These are phyloP conservation scores for Candida easanensis DNA, from an alignment of 805 yeast species.

Conservation along the genomic window DNA sequence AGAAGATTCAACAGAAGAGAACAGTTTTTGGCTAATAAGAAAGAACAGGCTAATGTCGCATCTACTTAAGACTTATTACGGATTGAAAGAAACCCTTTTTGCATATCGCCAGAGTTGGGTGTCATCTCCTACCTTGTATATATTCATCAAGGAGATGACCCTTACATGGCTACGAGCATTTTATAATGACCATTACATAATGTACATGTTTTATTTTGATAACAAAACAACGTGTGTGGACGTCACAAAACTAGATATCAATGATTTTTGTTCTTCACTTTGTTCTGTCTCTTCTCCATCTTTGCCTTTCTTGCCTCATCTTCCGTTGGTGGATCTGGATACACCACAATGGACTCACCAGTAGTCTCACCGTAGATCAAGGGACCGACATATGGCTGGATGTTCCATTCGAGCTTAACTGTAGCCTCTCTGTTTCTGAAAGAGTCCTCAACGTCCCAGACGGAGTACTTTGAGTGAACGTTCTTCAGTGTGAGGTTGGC, in stretches of 20 bases:
- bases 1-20: slow-evolving; percentile 8
- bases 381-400: slow-evolving; percentile 89
- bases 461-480: slow-evolving; percentile 70
- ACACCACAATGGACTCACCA: slow-evolving; percentile 24
- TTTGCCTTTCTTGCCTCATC: slow-evolving; percentile 12
- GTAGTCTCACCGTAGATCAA: slow-evolving; percentile 61
- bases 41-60: neutral
- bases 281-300: slow-evolving; percentile 12
- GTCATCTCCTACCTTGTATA: neutral
- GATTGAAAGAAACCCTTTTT: neutral
- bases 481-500: slow-evolving; percentile 55
- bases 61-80: neutral
- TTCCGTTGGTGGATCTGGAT: slow-evolving; percentile 17
- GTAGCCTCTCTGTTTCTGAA: slow-evolving; percentile 62
- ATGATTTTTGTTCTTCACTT: neutral
- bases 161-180: neutral
- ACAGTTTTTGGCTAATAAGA: neutral
- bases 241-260: too few species aligned
- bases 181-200: neutral
- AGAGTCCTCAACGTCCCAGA: slow-evolving; percentile 75
- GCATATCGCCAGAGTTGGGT: neutral
- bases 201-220: neutral
- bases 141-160: neutral
- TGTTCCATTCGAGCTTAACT: slow-evolving; percentile 79
- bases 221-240: too few species aligned